Conservation (phyloP, 1,284 basidiomycete genomes). For the Apiotrichum laibachii region DNA sequence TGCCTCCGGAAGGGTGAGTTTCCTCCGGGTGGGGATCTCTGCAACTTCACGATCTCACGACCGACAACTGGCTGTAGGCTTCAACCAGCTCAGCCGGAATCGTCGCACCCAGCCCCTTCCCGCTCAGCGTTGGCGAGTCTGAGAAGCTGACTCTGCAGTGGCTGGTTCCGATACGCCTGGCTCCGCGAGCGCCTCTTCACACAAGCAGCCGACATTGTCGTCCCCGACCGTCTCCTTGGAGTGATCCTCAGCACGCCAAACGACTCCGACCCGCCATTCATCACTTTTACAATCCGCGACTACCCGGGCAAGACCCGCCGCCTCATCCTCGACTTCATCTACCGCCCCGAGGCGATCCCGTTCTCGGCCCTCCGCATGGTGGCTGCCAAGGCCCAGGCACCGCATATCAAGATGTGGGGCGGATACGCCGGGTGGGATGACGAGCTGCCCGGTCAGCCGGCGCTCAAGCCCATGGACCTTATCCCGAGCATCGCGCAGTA, state of each 20-base stretch:
- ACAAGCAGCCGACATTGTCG: neutral
- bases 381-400: neutral
- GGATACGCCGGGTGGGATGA: constrained; percentile 7
- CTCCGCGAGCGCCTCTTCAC: neutral
- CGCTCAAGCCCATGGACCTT: neutral
- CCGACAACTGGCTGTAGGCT: too few relatives aligned
- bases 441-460: neutral
- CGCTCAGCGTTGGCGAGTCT: neutral
- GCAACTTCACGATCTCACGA: too few relatives aligned
- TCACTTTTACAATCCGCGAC: neutral
- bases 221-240: neutral
- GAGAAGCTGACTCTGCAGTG: neutral
- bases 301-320: neutral
- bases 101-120: too few relatives aligned
- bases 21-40: too few relatives aligned
- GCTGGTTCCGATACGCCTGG: neutral
- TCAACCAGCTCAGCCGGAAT: too few relatives aligned
- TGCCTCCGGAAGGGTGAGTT: neutral
- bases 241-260: neutral
- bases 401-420: constrained; percentile 16
- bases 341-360: neutral
- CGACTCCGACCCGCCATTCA: neutral
- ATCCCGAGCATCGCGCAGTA: constrained; percentile 13
- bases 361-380: neutral
- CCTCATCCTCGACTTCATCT: neutral